Base-by-base conservation (phyloP, 495 filamentous ascomycete genomes). In the Penicillium samsonianum region DNA sequence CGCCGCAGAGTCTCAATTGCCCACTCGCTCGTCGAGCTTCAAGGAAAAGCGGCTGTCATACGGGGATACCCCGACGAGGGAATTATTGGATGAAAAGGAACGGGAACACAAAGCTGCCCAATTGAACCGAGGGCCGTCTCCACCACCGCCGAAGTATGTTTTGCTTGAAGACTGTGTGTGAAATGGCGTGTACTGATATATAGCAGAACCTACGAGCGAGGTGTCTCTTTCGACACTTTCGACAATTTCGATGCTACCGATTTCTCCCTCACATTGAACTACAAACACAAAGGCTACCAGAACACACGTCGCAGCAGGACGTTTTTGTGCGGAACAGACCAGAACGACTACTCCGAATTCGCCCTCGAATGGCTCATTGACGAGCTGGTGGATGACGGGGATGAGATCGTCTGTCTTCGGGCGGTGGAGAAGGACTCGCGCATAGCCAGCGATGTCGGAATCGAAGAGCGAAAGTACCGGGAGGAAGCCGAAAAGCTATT, bases 311-410 rank as follows among this genome's bases (percentile, higher is more conserved):
- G 91, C 35, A 95, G 91, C 10, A 84, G 93, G 40, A 97, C 92
- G 2, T 97, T 97, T 68, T 84, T 98, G 63, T 93, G 92, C 51
- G 94, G 94, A 2, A 91, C 91, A 30, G 94, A 98, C 71, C 88
- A 95, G 67, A 94, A 98, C 64, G 86, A 90, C 55, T 98, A 98
- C 73, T 96, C 93, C 19, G 92, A 97, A 47, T 95, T 91, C 75
- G 94, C 94, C 9, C 79, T 98, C 12, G 86, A 95, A 68, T 98
- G 92, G 91, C 81, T 97, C 46, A 82, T 98, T 26, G 91, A 95
- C 65, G 92, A 96, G 67, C 78, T 98, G 60, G 92, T 97, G 20
- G 93, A 97, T 64, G 94, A 98, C 71, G 94, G 95, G 11, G 94
- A 98, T 67, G 90, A 98, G 73, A 90, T 98, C 50, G 87, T 98